Conservation (phyloP, 352 stramenopile genomes). For the Pythium sukuiense region DNA sequence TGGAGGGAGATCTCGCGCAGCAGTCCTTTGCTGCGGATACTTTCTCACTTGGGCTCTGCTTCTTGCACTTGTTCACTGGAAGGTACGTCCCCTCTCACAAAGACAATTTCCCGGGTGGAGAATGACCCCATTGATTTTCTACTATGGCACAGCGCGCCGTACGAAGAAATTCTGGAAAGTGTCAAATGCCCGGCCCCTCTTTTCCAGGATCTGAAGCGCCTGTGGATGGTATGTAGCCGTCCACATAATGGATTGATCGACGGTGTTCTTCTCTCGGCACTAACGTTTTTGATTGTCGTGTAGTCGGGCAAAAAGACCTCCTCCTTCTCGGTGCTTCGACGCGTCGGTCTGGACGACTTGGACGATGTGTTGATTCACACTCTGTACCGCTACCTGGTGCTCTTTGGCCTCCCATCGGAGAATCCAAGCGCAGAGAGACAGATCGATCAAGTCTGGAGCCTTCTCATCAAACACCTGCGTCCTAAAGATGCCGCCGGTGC, state of each 20-base stretch:
- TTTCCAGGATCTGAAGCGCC: conserved; percentile 71
- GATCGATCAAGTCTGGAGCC: conserved; percentile 53
- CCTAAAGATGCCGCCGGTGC: conserved; percentile 35
- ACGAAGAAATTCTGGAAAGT: conserved; percentile 96
- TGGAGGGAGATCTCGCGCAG: conserved; percentile 89
- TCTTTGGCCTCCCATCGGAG: conserved; percentile 90
- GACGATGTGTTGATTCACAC: conserved; percentile 94
- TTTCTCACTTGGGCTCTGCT: conserved; percentile 94
- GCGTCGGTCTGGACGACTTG: conserved; percentile 52
- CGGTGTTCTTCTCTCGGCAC: too few relatives aligned
- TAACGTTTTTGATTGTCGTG: not conserved
- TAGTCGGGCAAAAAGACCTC: conserved; percentile 54
- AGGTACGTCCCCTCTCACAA: conserved; percentile 35
- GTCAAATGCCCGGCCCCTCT: conserved; percentile 90
- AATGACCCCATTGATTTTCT: not conserved
- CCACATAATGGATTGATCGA: not conserved
- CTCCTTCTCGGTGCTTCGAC: conserved; percentile 64
- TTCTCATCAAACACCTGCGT: conserved; percentile 64
- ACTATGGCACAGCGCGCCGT: conserved; percentile 76
- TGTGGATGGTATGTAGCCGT: conserved; percentile 83
- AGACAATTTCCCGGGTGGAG: not conserved
- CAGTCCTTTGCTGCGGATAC: conserved; percentile 94
- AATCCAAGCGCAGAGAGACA: conserved; percentile 47
- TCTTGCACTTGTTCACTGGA: conserved; percentile 97
- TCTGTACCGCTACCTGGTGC: conserved; percentile 95